Evolutionary conservation across 106 monocot genomes (phyloP), one percentile per base, ranked within the genome.

Genomic region (Allium fistulosum): DNA sequence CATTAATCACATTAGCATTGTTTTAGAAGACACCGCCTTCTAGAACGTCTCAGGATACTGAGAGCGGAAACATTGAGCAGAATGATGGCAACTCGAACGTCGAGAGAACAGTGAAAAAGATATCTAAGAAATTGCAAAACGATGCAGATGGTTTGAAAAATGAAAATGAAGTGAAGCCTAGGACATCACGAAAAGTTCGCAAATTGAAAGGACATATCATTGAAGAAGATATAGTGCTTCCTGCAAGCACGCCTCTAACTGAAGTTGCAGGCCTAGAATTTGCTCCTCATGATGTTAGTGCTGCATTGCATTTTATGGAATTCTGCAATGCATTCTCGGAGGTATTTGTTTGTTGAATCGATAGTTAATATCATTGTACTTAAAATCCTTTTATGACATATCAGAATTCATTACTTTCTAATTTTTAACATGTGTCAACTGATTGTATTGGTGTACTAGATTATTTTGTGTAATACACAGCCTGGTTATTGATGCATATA

Each of bases 271-370:
- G 82, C 26, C 46, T 67, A 14, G 75, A 85, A 50, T 62, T 82
- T 28, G 63, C 56, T 1, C 45, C 48, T 57, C 65, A 90, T 51
- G 78, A 85, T 72, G 64, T 85, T 64, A 85, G 89, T 12, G 17
- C 51, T 27, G 82, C 80, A 8, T 60, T 90, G 55, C 89, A 90
- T 53, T 90, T 90, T 57, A 27, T 90, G 61, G 89, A 90, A 52
- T 90, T 85, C 46, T 90, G 85, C 64, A 75, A 65, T n/a, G 59
- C 82, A 45, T 90, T 90, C 58, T 71, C 82, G 47, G 69, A 90
- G 89, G 89, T 90, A 77, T 49, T 62, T 58, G 28, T 45, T 69
- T 46, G 16, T 69, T 57, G 57, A 51, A 4, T 10, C 11, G 8
- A 12, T 37, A 37, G 37, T 37, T 37, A 37, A 4, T 37, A 37